Conservation (phyloP, 2,329 filamentous ascomycete genomes). For the Lachnellula cervina region DNA sequence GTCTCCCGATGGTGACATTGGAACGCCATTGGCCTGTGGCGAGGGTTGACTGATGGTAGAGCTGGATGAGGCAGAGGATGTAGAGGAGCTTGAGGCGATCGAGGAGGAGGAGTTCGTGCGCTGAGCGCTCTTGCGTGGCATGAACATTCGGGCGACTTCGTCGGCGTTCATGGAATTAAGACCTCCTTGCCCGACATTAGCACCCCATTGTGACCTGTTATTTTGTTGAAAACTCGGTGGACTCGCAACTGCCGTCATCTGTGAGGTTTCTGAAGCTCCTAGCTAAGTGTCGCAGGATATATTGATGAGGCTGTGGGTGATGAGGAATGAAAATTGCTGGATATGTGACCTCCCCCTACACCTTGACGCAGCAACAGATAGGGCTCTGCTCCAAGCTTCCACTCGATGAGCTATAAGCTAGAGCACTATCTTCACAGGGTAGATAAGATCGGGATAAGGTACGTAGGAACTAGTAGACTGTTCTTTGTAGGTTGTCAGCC, state of each 20-base stretch:
- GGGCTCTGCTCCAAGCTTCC: conserved; percentile 15
- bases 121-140: conserved; percentile 81
- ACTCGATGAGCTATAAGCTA: background rate
- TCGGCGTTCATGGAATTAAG: conserved; percentile 72
- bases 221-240: conserved; percentile 59
- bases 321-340: conserved; percentile 15
- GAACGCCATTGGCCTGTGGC: conserved; percentile 56
- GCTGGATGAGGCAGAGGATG: conserved; percentile 53
- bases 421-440: background rate
- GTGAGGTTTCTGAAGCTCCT: conserved; percentile 13
- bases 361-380: conserved; percentile 13
- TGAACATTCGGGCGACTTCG: conserved; percentile 82
- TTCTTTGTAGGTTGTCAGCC: conserved; percentile 20
- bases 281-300: conserved; percentile 4
- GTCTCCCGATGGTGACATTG: conserved; percentile 25
- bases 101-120: conserved; percentile 90
- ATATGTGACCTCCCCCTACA: conserved; percentile 15
- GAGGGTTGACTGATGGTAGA: conserved; percentile 61
- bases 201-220: conserved; percentile 61
- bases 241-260: conserved; percentile 65
- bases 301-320: conserved; percentile 11
- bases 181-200: conserved; percentile 55
- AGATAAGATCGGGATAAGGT: background rate
- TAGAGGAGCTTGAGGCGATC: conserved; percentile 60
- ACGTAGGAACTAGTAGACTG: conserved; percentile 7